Base-by-base conservation (phyloP, 2,329 filamentous ascomycete species). In the Leptographium flavum region DNA sequence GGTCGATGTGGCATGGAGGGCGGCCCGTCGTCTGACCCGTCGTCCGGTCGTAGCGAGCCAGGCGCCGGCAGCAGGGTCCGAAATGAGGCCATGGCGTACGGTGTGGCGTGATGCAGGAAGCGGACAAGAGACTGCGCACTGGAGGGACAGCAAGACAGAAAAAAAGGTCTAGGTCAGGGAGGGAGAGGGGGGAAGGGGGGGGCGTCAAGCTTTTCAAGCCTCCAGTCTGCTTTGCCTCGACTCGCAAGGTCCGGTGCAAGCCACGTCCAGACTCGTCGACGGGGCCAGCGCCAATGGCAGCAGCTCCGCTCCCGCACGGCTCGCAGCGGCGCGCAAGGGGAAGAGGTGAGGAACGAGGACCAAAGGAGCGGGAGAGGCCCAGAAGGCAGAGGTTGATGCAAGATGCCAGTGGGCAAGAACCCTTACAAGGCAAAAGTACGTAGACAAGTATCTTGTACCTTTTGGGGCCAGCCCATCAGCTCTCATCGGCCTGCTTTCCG, bases 51-150 rank as follows among this genome's bases (percentile, higher is more conserved):
- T 4, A 14, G 32, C 17, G 39, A 23, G 33, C 46, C 43, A 3
- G 45, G 45, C 4, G 50, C 50, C 3, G 50, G 50, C 19, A 50
- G 37, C 23, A 52, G 45, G 25, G 46, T 35, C 9, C 50, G 49
- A 22, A 52, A 47, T 15, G 49, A 40, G 5, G 42, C 47, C 36
- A 50, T 52, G 31, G 28, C 31, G 13, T 3, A 19, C 28, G 3
- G 15, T 6, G n/a, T 3, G 11, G 32, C 13, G 42, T 5, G 11
- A 39, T n/a, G 15, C n/a, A 27, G 25, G 25, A 27, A n/a, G n/a
- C 25, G 33, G 31, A 15, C 14, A 5, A 8, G 14, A 8, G 15
- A n/a, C 13, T 17, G 31, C 14, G 8, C 6, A 15, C 14, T 4
- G 31, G 15, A 15, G 14, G 19, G 13, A 32, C 19, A 14, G 33